phyloP scores from a whole-genome alignment of 2,329 filamentous ascomycete genomes.

The Hypoxylon sp. region DNA sequence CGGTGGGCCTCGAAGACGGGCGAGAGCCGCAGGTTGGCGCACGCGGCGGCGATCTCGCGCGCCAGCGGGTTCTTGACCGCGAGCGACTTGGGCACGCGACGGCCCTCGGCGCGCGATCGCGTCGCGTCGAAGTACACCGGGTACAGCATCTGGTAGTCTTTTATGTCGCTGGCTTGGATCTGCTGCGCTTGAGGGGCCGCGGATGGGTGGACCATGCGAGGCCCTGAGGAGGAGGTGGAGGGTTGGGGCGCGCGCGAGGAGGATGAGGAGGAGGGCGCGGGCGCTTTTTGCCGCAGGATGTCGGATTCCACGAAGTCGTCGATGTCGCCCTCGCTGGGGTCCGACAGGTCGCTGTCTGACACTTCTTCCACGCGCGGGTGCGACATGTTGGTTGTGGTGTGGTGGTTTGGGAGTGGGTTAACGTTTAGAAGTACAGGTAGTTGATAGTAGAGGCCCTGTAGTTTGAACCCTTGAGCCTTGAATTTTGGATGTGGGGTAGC shows the following conservation, averaged over 20 bases:
- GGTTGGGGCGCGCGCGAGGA: slow-evolving; percentile 43
- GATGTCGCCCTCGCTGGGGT: slow-evolving; percentile 90
- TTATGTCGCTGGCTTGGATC: slow-evolving; percentile 72
- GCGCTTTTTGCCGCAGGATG: slow-evolving; percentile 63
- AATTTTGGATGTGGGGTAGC: slow-evolving; percentile 41
- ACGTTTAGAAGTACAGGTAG: not conserved
- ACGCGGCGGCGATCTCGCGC: slow-evolving; percentile 89
- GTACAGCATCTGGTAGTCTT: slow-evolving; percentile 90
- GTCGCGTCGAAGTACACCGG: slow-evolving; percentile 92
- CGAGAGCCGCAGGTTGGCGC: slow-evolving; percentile 77
- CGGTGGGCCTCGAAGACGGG: slow-evolving; percentile 92
- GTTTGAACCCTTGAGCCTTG: slow-evolving; percentile 12
- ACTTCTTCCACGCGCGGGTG: slow-evolving; percentile 94
- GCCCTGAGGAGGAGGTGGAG: slow-evolving; percentile 42
- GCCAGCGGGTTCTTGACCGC: slow-evolving; percentile 90
- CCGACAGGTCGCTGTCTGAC: slow-evolving; percentile 79
- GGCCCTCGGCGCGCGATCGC: slow-evolving; percentile 81
- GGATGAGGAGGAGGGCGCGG: slow-evolving; percentile 43
- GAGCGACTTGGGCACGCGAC: slow-evolving; percentile 79
- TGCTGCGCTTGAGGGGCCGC: slow-evolving; percentile 51
- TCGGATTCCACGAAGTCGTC: slow-evolving; percentile 72
- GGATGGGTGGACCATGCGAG: slow-evolving; percentile 55
- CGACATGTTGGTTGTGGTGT: slow-evolving; percentile 72
- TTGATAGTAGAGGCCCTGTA: not conserved
- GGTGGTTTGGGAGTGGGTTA: slow-evolving; percentile 6